Evolutionary conservation across 495 filamentous ascomycete genomes (phyloP).

Genomic region (Lasiosphaeria ovina): DNA sequence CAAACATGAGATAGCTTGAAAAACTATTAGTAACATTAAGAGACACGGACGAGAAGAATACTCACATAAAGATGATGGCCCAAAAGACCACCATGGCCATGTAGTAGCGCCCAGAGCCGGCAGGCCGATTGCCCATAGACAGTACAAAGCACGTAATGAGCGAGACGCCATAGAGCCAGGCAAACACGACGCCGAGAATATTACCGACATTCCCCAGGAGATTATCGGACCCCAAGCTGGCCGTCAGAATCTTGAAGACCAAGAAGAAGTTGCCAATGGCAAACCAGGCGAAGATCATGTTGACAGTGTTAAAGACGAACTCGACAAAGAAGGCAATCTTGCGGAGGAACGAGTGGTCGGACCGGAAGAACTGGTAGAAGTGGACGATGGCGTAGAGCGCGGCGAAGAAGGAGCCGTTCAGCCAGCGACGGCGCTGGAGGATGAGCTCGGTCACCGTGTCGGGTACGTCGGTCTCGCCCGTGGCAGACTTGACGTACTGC

Average conservation of each 20-base stretch:
- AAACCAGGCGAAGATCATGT: constrained; percentile 99
- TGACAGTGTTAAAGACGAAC: constrained; percentile 90
- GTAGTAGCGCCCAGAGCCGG: constrained; percentile 88
- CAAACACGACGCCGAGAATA: constrained; percentile 83
- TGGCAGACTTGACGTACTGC: constrained; percentile 96
- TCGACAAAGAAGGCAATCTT: constrained; percentile 90
- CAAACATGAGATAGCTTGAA: constrained; percentile 82
- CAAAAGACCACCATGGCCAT: constrained; percentile 98
- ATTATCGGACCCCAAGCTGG: constrained; percentile 64
- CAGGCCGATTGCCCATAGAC: constrained; percentile 92
- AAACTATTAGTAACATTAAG: constrained; percentile 19
- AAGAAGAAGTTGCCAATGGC: constrained; percentile 99
- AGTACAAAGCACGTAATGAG: constrained; percentile 94
- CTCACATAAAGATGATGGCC: constrained; percentile 87
- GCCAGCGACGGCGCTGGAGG: constrained; percentile 91
- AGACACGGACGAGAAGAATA: constrained; percentile 18
- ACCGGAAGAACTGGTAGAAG: constrained; percentile 91
- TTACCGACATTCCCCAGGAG: constrained; percentile 73
- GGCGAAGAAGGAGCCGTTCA: constrained; percentile 98
- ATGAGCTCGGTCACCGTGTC: constrained; percentile 93
- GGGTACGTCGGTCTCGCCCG: constrained; percentile 97
- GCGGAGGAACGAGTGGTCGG: constrained; percentile 80
- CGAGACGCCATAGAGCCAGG: constrained; percentile 92
- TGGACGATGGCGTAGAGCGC: constrained; percentile 93
- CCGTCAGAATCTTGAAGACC: constrained; percentile 95